A percentile compares a stretch with the other conserved stretches of the same genome.
phyloP scores from a whole-genome alignment of 1,139 yeast genomes.

The Suhomyces bolitotheri region DNA sequence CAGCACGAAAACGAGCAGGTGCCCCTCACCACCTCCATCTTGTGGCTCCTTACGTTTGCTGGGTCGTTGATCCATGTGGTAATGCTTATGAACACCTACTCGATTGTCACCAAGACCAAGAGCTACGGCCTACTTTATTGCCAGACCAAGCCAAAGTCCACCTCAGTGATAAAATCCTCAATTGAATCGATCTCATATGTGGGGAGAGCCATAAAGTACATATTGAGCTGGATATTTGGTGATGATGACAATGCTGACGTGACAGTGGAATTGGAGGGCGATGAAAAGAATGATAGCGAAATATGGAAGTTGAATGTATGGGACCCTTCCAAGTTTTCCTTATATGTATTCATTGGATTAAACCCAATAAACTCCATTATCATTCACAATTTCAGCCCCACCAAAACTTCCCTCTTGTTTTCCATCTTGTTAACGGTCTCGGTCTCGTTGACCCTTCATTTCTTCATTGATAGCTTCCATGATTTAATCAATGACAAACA shows the following conservation, averaged over 20 bases:
- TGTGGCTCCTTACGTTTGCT: constrained; percentile 24
- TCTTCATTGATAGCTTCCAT: constrained; percentile 46
- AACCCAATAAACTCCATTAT: constrained; percentile 55
- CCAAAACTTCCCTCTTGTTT: constrained; percentile 29
- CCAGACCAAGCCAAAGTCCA: constrained; percentile 35
- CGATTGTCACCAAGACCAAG: constrained; percentile 32
- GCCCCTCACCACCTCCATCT: constrained; percentile 16
- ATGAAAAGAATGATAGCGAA: constrained; percentile 27
- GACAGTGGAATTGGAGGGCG: constrained; percentile 13
- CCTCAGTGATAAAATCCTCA: constrained; percentile 34
- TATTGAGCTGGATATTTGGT: constrained; percentile 5
- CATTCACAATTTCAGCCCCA: constrained; percentile 32
- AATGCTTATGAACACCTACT: constrained; percentile 32
- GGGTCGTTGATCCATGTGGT: constrained; percentile 19
- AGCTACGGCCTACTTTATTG: constrained; percentile 44
- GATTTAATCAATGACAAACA: constrained; percentile 58
- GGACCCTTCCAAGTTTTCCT: constrained; percentile 27
- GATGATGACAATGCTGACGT: constrained; percentile 7
- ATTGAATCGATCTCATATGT: constrained; percentile 16
- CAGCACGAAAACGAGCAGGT: constrained; percentile 8
- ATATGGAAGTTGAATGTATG: constrained; percentile 54
- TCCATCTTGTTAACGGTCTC: constrained; percentile 23
- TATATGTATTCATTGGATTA: constrained; percentile 45
- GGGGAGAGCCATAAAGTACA: constrained; percentile 2
- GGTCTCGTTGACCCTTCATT: constrained; percentile 41